Conservation (phyloP, 2,329 filamentous ascomycete genomes). For the Stachybotrys chartarum region DNA sequence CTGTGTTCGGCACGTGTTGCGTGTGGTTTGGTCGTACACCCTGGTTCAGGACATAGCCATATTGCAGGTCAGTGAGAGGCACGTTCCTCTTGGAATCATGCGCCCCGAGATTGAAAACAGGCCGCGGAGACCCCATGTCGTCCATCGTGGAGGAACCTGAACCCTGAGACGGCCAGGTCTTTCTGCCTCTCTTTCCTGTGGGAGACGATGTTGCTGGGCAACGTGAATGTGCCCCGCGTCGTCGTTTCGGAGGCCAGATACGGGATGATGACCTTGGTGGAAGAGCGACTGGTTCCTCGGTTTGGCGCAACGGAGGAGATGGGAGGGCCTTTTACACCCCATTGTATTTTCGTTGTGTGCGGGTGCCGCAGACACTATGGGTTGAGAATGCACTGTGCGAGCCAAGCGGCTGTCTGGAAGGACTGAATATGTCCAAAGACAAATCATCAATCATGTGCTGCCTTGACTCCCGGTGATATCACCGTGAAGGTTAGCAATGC, state of each 20-base stretch:
- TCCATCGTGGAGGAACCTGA: constrained; percentile 15
- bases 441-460: too few relatives aligned
- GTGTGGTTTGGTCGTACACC: constrained; percentile 46
- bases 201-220: neutral
- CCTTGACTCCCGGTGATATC: too few relatives aligned
- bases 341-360: neutral
- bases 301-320: neutral
- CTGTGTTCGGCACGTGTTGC: neutral
- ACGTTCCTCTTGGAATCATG: constrained; percentile 59
- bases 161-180: neutral
- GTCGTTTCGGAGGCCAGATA: neutral
- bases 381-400: neutral
- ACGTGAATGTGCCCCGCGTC: neutral
- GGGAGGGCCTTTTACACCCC: neutral
- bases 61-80: constrained; percentile 56
- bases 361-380: neutral
- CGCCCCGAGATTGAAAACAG: constrained; percentile 62
- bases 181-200: neutral
- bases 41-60: constrained; percentile 59
- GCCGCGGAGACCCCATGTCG: constrained; percentile 22
- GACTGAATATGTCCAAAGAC: neutral
- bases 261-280: neutral
- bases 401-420: neutral
- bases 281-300: neutral
- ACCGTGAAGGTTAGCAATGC: too few relatives aligned